phyloP scores from a whole-genome alignment of 2,329 filamentous ascomycete species.

The Cytospora chrysosperma region DNA sequence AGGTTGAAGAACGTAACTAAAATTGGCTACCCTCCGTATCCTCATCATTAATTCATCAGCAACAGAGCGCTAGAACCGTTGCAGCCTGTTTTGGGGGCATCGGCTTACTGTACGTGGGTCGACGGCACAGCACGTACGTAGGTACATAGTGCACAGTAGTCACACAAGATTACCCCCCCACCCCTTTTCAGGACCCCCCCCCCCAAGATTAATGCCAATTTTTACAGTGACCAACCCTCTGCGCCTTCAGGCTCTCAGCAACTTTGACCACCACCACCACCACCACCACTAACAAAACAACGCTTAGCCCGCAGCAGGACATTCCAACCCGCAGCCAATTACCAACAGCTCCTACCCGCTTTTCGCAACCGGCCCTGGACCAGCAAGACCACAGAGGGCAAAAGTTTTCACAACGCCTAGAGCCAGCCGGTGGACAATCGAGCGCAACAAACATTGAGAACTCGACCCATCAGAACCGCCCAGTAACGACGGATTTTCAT shows the following conservation, averaged over 20 bases:
- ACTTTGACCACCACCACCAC: not conserved
- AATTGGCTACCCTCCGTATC: not conserved
- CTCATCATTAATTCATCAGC: not conserved
- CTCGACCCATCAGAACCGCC: slow-evolving; percentile 54
- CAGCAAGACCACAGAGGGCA: slow-evolving; percentile 33
- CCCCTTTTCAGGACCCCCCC: not conserved
- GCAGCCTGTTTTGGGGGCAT: not conserved
- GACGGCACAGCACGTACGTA: not conserved
- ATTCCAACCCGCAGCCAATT: not conserved
- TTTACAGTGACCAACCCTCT: not conserved
- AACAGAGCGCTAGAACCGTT: not conserved
- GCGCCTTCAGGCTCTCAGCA: not conserved
- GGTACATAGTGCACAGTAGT: no score
- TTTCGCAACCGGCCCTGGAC: slow-evolving; percentile 22
- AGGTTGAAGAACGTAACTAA: not conserved
- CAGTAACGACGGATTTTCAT: slow-evolving; percentile 52
- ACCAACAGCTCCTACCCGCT: slow-evolving; percentile 19
- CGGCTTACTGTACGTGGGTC: not conserved
- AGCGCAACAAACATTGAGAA: slow-evolving; percentile 52
- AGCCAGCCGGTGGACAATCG: slow-evolving; percentile 37
- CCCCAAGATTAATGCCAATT: not conserved
- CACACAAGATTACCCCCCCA: not conserved
- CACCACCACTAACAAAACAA: not conserved
- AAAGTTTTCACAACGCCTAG: slow-evolving; percentile 53
- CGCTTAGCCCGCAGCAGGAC: not conserved